Evolutionary conservation across 257 asterid species (phyloP), one percentile per base, ranked within the genome.

Genomic region (Fraxinus quadrangulata): DNA sequence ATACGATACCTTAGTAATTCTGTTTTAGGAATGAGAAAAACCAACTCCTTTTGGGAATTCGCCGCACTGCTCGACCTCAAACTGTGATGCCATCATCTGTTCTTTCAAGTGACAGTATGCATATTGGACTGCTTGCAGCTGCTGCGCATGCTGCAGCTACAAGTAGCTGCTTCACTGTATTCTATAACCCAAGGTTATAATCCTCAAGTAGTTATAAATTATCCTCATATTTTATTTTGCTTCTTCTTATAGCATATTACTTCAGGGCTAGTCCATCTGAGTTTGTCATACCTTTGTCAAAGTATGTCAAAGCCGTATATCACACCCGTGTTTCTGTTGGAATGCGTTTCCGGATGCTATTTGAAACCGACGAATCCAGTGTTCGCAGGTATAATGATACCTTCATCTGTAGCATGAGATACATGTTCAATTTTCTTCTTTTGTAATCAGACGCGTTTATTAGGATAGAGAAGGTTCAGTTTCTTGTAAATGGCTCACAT

Each of bases 131-230:
- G 75, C 96, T 94, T 61, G 99, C 99, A 75, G 99, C 99, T 6
- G 99, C 98, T 78, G 99, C 99, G 82, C 99, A 94, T 86, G 99
- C 99, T 78, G 97, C 99, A 61, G 95, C 97, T 39, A 94, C 99
- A 30, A 92, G 91, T 83, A 94, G 99, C 89, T 92, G 97, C 88
- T 94, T 94, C 87, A 92, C 97, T 70, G 93, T 94, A 47, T 94
- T 94, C 86, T 94, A 84, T 75, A 94, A 94, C 83, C 99, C 99
- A 33, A 90, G 97, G 98, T 89, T 56, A 75, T 23, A 67, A 77
- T 63, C 39, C 39, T 59, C 33, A 73, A 65, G 33, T 54, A 31
- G 59, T 47, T 47, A 33, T 28, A 45, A 7, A 45, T 68, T 74
- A 49, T 65, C 19, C n/a, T 4, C 6, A 45, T 71, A 42, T 28